These are phyloP conservation scores for Brassica hybrid DNA, from an alignment of 441 rosid genomes.

Conservation along the genomic window DNA sequence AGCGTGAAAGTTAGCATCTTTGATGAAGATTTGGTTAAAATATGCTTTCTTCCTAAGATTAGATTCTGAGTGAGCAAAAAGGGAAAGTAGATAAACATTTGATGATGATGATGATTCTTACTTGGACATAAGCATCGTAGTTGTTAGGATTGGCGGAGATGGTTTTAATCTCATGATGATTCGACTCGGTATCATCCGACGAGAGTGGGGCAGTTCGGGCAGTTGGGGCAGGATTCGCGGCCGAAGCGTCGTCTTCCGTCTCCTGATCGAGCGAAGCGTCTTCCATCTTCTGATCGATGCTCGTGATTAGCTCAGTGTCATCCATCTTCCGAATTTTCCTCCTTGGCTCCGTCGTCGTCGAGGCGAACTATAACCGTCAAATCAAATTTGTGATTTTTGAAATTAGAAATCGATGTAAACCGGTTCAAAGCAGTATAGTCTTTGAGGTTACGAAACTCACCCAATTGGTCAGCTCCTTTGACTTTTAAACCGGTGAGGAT, in stretches of 20 bases:
- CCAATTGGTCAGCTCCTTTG: conserved; percentile 5
- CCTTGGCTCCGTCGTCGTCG: neutral
- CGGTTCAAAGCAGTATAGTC: conserved; percentile 3
- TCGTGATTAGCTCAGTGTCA: neutral
- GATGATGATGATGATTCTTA: conserved; percentile 24
- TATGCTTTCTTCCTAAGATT: neutral
- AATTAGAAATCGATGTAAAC: neutral
- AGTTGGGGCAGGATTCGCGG: conserved; percentile 23
- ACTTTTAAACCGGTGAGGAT: conserved; percentile 4
- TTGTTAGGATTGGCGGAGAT: conserved; percentile 67
- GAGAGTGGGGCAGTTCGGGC: conserved; percentile 26
- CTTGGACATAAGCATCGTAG: conserved; percentile 75
- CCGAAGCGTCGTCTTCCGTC: conserved; percentile 31
- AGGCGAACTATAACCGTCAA: neutral
- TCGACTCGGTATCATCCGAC: conserved; percentile 49
- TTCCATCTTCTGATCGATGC: conserved; percentile 28
- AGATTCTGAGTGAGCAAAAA: neutral
- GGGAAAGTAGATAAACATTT: neutral
- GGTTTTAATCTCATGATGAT: conserved; percentile 50
- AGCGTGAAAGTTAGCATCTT: neutral
- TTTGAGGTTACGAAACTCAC: neutral
- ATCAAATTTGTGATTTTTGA: neutral
- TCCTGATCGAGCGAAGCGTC: conserved; percentile 29
- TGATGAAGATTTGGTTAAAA: neutral
- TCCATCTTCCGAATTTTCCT: conserved; percentile 25